Base-by-base conservation (phyloP, 2,329 filamentous ascomycete species). In the Colletotrichum higginsianum region DNA sequence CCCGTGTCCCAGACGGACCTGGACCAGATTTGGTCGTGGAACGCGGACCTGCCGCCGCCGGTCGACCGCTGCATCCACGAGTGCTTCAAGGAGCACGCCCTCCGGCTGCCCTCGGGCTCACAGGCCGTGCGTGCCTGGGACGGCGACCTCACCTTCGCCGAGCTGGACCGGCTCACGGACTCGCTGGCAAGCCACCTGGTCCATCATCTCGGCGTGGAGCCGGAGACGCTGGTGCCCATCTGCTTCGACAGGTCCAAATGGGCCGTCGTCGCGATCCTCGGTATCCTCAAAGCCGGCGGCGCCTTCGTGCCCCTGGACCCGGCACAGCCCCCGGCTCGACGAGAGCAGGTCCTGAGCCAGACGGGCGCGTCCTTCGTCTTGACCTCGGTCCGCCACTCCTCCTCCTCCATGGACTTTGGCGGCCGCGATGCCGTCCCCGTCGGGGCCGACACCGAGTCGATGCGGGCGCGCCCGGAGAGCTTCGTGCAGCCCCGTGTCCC, bases 271-370 rank as follows among this genome's bases (percentile, higher is more conserved):
- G 66, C 75, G 3, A 72, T 77, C 26, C 44, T 78, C 16, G 78
- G 61, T 3, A 61, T 79, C 23, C 64, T 78, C 13, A 76, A 78
- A 66, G 73, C 77, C 8, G 79, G 78, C 8, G 77, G 74, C 8
- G 76, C 67, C 46, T 71, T 75, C 60, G 71, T 80, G 2, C 75
- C 65, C 15, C 58, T 76, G 15, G 56, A 67, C 56, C 30, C 56
- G 26, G 18, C 55, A 23, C 55, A 57, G 18, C 55, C 55, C 15
- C 6, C 44, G 44, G 44, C 44, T 46, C 44, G 44, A 18, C 16
- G 44, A n/a, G 44, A 46, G 15, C 16, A 16, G 8, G 44, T 46
- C 16, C 44, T 46, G 44, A 46, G 44, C 44, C 44, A 46, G 44
- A 46, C 44, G 15, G 44, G 16, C 16, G 44, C 44, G 15, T 9